Conservation (phyloP, 352 stramenopile genomes). For the Phytophthora cactorum region DNA sequence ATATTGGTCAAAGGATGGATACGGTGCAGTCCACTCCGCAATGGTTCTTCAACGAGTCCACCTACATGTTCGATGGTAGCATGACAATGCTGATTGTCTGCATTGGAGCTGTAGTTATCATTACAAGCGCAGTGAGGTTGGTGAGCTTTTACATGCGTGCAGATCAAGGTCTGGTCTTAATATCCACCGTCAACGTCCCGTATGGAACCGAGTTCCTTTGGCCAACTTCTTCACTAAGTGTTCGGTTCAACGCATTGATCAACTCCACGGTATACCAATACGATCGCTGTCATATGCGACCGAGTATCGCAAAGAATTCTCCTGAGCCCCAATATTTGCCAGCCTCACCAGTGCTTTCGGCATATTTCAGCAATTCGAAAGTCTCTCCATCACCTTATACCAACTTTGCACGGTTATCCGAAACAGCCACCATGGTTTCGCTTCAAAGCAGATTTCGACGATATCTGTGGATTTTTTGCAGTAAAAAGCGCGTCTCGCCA, state of each 20-base stretch:
- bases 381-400: not conserved
- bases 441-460: not conserved
- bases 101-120: conserved; percentile 1
- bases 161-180: conserved; percentile 6
- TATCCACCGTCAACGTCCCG: conserved; percentile 11
- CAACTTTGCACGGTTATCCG: not conserved
- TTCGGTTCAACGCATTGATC: conserved; percentile 24
- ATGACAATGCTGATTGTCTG: conserved; percentile 23
- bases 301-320: conserved; percentile 3
- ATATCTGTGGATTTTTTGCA: not conserved
- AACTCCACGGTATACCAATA: too few species aligned
- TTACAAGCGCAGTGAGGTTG: conserved; percentile 3
- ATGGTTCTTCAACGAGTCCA: conserved; percentile 19
- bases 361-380: conserved; percentile 1
- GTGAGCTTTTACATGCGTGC: not conserved
- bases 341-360: not conserved
- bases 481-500: conserved; percentile 7
- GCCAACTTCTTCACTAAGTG: conserved; percentile 21
- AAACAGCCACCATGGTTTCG: not conserved
- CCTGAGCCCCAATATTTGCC: not conserved
- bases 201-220: conserved; percentile 23
- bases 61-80: conserved; percentile 23
- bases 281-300: too few species aligned
- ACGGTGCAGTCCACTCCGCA: conserved; percentile 1
- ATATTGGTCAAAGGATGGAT: conserved; percentile 7